Evolutionary conservation across 129 eudicot genomes (phyloP), one percentile per base, ranked within the genome.

Genomic region (Pulicaria dysenterica): DNA sequence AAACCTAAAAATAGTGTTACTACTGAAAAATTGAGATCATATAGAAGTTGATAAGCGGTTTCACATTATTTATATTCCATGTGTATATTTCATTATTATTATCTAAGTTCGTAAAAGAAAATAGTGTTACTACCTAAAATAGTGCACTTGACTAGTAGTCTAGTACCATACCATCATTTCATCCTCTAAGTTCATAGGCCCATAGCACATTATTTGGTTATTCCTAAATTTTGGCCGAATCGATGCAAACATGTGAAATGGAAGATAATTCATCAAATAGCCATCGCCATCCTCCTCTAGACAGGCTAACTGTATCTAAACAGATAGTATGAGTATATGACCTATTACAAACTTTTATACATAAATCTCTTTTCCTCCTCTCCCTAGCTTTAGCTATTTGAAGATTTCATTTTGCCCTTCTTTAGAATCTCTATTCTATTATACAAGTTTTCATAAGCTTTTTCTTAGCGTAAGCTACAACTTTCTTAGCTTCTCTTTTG

Each of bases 201-300:
- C 36, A 58, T 11, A 5, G 34, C 9, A 10, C 11, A 24, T 24
- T 11, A 36, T 34, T 7, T 15, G 38, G 15, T 34, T 7, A n/a
- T 58, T 36, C 16, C 41, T 19, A 11, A 9, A 58, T 58, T 53
- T 39, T 5, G 31, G 10, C 39, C 50, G 39, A 69, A 69, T 15
- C 62, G 36, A 51, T 16, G 62, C 62, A 51, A 51, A 51, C 11
- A 69, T 40, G 50, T 50, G 62, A 69, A 36, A 2, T 9, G 42
- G 50, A 34, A 14, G 73, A 49, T 68, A 24, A 67, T 67, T 34
- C 47, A 67, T 46, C 15, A 67, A 8, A 48, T 67, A 45, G 34
- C 7, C 40, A 64, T 41, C 42, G 46, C 36, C 48, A 37, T 49
- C 36, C 45, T 7, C 41, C 73, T 36, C 73, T 36, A 9, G 5